Conservation (phyloP, 208 protist species). For the Acanthamoeba royreba region DNA sequence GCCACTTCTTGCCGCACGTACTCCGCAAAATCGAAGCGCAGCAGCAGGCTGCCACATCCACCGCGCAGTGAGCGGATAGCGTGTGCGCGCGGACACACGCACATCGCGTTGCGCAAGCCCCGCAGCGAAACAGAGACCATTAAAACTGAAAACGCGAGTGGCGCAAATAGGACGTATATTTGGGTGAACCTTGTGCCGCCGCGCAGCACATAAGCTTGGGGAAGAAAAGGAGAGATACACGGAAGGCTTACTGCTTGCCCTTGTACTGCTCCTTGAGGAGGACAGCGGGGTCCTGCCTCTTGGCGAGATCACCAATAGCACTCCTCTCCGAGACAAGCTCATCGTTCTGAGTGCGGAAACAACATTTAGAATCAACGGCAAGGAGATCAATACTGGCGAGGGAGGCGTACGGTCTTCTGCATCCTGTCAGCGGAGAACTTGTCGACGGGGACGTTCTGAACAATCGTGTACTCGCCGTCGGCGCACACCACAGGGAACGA, state of each 20-base stretch:
- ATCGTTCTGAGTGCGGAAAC: not conserved
- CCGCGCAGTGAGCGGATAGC: too few relatives aligned
- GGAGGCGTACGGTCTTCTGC: slow-evolving; percentile 29
- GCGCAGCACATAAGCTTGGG: not conserved
- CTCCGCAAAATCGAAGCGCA: not conserved
- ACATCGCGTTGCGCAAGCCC: too few relatives aligned
- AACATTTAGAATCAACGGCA: not conserved
- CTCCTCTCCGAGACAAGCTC: slow-evolving; percentile 14
- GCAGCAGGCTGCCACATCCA: not conserved
- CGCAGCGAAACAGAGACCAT: too few relatives aligned
- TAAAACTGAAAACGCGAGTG: too few relatives aligned
- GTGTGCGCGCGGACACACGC: too few relatives aligned
- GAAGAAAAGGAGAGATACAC: not conserved
- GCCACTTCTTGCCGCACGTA: slow-evolving; percentile 5
- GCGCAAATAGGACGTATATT: too few relatives aligned
- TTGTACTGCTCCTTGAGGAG: slow-evolving; percentile 19
- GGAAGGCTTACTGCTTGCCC: not conserved
- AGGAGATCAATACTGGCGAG: not conserved
- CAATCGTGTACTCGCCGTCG: slow-evolving; percentile 85
- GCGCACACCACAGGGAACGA: slow-evolving; percentile 91
- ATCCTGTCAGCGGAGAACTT: slow-evolving; percentile 50
- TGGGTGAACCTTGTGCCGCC: too few relatives aligned
- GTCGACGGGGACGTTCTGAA: too few relatives aligned
- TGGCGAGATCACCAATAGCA: not conserved
- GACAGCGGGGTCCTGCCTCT: not conserved